Percentiles rank a stretch among this genome's conserved stretches.
These are phyloP conservation scores for Zymoseptoria passerinii DNA, from an alignment of 2,329 filamentous ascomycete genomes.

Conservation along the genomic window DNA sequence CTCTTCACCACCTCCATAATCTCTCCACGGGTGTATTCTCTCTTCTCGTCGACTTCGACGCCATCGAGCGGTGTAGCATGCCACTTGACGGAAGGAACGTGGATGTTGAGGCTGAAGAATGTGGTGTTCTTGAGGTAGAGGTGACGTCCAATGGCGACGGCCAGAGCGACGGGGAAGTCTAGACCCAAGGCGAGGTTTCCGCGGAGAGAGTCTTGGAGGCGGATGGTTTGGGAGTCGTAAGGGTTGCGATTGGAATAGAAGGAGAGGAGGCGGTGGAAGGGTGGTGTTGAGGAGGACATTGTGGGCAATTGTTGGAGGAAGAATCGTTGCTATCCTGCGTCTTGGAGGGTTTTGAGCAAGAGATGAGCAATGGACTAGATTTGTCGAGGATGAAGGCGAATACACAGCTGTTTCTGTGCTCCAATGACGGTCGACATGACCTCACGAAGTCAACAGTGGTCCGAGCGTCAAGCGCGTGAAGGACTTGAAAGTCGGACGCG, in stretches of 20 bases:
- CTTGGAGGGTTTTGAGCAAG: not conserved
- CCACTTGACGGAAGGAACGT: slow-evolving; percentile 27
- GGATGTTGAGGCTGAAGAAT: slow-evolving; percentile 28
- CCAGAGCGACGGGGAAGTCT: slow-evolving; percentile 30
- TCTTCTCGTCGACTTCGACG: slow-evolving; percentile 25
- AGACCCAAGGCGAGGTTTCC: slow-evolving; percentile 32
- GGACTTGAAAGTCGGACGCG: not conserved
- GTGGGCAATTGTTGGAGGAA: not conserved
- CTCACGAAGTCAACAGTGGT: not conserved
- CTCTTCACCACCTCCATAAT: slow-evolving; percentile 18
- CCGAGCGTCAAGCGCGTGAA: not conserved
- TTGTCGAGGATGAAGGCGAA: not conserved
- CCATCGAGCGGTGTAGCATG: slow-evolving; percentile 25
- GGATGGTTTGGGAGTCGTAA: slow-evolving; percentile 26
- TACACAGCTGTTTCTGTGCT: not conserved
- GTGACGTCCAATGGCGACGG: slow-evolving; percentile 27
- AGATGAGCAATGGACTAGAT: not conserved
- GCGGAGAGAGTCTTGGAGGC: slow-evolving; percentile 28
- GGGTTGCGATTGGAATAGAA: slow-evolving; percentile 29
- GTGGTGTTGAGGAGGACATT: slow-evolving; percentile 10
- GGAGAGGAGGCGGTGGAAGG: slow-evolving; percentile 32
- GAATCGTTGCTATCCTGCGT: not conserved
- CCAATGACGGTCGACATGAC: not conserved
- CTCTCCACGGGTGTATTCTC: slow-evolving; percentile 24
- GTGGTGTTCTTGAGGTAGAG: slow-evolving; percentile 27